A percentile compares a stretch with the other conserved stretches of the same genome.
Conservation (phyloP, 345 rosid genomes). For the Lenwebbia sp. region DNA sequence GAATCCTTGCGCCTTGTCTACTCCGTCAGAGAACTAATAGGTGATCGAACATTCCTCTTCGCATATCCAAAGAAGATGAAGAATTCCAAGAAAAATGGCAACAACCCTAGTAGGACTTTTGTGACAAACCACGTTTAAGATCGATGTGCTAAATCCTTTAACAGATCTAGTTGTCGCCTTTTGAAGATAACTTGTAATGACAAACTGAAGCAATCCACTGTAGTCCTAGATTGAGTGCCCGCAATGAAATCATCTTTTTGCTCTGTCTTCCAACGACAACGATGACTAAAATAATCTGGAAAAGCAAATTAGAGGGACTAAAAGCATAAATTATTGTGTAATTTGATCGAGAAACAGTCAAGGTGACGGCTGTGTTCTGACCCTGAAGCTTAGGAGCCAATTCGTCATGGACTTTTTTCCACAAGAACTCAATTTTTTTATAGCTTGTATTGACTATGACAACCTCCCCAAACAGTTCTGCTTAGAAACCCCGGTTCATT, state of each 20-base stretch:
- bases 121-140: background rate
- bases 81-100: background rate
- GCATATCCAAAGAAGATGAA: background rate
- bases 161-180: background rate
- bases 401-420: background rate
- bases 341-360: background rate
- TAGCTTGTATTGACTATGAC: background rate
- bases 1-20: background rate
- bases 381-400: background rate
- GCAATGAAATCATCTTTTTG: background rate
- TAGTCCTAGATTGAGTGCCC: background rate
- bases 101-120: background rate
- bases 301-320: background rate
- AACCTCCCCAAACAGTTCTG: background rate
- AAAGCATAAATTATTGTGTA: background rate
- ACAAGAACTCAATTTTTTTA: background rate
- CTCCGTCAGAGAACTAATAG: background rate
- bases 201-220: background rate
- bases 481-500: background rate
- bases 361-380: background rate
- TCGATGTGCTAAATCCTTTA: background rate
- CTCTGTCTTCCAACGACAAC: background rate
- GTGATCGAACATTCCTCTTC: background rate
- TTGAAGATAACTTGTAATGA: background rate
- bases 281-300: background rate